phyloP scores from a whole-genome alignment of 768 basidiomycete genomes.

The Asterophora lycoperdoides region DNA sequence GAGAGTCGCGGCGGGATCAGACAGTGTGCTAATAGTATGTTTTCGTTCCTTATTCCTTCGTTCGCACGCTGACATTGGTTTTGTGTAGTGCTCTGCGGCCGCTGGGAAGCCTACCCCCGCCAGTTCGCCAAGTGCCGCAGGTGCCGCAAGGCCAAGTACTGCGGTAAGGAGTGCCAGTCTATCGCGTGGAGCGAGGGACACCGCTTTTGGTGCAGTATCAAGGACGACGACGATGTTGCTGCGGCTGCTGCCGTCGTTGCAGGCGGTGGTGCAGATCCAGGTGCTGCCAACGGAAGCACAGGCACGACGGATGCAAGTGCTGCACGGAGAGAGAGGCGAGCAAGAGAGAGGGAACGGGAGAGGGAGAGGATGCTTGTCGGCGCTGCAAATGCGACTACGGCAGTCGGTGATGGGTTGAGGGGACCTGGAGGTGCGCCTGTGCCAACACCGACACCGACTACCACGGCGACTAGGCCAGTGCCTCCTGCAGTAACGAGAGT shows the following conservation, averaged over 20 bases:
- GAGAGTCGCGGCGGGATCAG: constrained; percentile 88
- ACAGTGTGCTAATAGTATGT: constrained; percentile 94
- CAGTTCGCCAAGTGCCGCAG: constrained; percentile 97
- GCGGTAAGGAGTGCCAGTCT: constrained; percentile 95
- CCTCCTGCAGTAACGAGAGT: no score
- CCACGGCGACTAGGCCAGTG: no score
- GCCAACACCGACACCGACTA: background rate
- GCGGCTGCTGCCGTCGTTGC: constrained; percentile 1
- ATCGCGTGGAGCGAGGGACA: constrained; percentile 97
- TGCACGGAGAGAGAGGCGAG: background rate
- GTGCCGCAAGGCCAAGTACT: constrained; percentile 98
- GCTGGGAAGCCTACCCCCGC: constrained; percentile 88
- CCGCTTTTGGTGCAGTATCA: constrained; percentile 87
- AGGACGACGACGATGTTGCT: constrained; percentile 41
- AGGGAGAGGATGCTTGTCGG: constrained; percentile 4
- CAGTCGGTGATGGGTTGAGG: constrained; percentile 1
- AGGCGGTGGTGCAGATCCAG: background rate
- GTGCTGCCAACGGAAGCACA: background rate
- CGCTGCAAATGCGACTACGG: background rate
- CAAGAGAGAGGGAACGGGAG: constrained; percentile 5
- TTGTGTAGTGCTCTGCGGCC: constrained; percentile 80
- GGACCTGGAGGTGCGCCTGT: background rate
- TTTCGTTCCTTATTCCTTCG: background rate
- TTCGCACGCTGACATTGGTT: background rate
- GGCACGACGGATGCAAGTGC: background rate